Percentiles rank a stretch among this genome's conserved stretches.
Conservation (phyloP, 78 protist genomes). For the Speleostelium caveatum region DNA sequence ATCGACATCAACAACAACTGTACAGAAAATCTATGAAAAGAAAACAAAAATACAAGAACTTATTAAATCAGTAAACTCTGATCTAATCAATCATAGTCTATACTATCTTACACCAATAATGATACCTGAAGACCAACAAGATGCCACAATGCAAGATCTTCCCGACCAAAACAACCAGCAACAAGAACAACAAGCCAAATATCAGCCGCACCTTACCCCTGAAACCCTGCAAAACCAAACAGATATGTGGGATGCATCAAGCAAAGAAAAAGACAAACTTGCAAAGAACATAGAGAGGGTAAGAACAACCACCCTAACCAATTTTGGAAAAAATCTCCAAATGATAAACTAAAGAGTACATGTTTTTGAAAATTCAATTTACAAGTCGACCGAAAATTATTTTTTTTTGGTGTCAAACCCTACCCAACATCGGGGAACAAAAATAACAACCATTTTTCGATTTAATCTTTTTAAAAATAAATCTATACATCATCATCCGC, state of each 20-base stretch:
- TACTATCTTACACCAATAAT: not conserved
- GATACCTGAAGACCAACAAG: not conserved
- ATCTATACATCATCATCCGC: not conserved
- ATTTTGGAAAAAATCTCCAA: not conserved
- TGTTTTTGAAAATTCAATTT: not conserved
- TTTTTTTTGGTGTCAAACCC: not conserved
- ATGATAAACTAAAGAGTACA: not conserved
- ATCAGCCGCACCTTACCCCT: slow-evolving; percentile 18
- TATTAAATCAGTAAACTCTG: not conserved
- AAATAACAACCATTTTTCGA: not conserved
- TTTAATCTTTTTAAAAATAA: not conserved
- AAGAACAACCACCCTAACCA: not conserved
- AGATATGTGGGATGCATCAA: slow-evolving; percentile 14
- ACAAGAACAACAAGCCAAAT: not conserved
- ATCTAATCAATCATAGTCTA: not conserved
- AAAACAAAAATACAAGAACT: not conserved
- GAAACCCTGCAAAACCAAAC: slow-evolving; percentile 22
- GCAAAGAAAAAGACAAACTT: slow-evolving; percentile 49
- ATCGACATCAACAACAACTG: not conserved
- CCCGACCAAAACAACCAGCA: not conserved
- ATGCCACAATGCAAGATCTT: not conserved
- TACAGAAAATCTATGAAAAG: not conserved
- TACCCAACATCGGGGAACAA: not conserved
- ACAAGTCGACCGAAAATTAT: not conserved
- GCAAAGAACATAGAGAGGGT: slow-evolving; percentile 33